Evolutionary conservation across 2,329 filamentous ascomycete genomes (phyloP), one percentile per base, ranked within the genome.

Genomic region (Colletotrichum lini): DNA sequence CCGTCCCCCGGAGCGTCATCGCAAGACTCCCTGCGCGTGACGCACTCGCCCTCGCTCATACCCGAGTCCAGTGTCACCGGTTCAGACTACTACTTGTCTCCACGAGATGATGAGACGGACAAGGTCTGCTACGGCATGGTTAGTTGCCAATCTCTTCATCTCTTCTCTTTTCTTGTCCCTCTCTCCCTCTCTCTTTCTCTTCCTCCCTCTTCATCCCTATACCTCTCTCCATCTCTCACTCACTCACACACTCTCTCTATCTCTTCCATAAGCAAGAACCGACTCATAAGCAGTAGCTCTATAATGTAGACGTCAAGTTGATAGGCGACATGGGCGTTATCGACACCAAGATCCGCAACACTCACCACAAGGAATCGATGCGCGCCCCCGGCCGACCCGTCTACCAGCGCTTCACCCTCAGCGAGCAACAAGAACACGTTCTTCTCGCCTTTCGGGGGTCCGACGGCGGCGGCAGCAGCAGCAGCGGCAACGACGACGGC

Each of bases 121-220:
- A 72, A 64, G 38, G 70, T 78, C 53, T 78, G 77, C 71, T 78
- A 78, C 44, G 77, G 77, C 8, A 78, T 77, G 77, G 77, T 78
- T 53, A 47, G 74, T 67, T 50, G 59, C 49, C 26, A 4, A 7
- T 52, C 9, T 26, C n/a, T 35, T 35, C 12, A 18, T 15, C 10
- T 3, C 3, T 44, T 54, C 9, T 40, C 57, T 15, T n/a, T 5
- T 18, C 21, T 26, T 4, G n/a, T 26, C 8, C 1, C 4, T 5
- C 1, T 9, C 1, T 21, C 5, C 0, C 30, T 57, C 9, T n/a
- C n/a, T 35, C 23, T 12, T 16, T 15, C 10, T 3, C 3, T 54
- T 42, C 6, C 26, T 30, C 26, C 6, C 13, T 38, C 57, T 15
- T n/a, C 2, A 8, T 30, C 38, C 4, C 21, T 26, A 3, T 26